A percentile compares a stretch with the other conserved stretches of the same genome.
Conservation (phyloP, 2,329 filamentous ascomycete species). For the Calonectria fujianensis region DNA sequence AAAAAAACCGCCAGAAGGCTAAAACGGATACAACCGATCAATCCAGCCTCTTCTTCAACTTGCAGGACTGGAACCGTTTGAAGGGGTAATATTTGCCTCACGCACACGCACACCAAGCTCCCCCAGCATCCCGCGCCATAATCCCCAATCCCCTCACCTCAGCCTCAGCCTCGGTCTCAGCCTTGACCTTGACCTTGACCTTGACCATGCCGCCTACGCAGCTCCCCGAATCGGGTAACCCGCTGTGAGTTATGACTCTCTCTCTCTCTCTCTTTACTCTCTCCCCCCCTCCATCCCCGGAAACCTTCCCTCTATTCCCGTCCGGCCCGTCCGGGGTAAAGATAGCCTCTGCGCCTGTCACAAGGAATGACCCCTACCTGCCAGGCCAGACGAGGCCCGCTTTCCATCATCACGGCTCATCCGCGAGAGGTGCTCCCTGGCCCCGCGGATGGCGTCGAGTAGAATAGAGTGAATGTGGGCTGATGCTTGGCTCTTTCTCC, state of each 20-base stretch:
- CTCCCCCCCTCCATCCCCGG: conserved; percentile 4
- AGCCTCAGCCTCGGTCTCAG: conserved; percentile 4
- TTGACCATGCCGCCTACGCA: conserved; percentile 66
- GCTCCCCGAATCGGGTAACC: conserved; percentile 68
- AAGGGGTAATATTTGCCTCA: conserved; percentile 8
- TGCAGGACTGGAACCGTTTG: neutral
- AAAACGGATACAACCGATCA: conserved; percentile 11
- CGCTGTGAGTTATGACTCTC: conserved; percentile 64
- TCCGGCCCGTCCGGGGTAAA: conserved; percentile 30
- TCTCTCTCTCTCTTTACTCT: neutral
- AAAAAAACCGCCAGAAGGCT: conserved; percentile 21
- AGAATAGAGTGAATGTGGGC: conserved; percentile 43
- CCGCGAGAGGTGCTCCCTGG: neutral
- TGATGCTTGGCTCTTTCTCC: conserved; percentile 45
- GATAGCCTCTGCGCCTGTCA: conserved; percentile 21
- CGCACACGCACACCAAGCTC: neutral
- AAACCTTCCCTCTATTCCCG: conserved; percentile 28
- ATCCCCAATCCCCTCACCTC: conserved; percentile 25
- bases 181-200: conserved; percentile 12
- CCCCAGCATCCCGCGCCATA: neutral
- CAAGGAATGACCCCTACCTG: conserved; percentile 12
- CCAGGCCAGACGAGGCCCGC: conserved; percentile 22
- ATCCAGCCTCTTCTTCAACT: conserved; percentile 18
- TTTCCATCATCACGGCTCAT: conserved; percentile 13
- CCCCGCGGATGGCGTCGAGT: conserved; percentile 2